Base-by-base conservation (phyloP, 805 yeast species). In the Teunomyces stri region DNA sequence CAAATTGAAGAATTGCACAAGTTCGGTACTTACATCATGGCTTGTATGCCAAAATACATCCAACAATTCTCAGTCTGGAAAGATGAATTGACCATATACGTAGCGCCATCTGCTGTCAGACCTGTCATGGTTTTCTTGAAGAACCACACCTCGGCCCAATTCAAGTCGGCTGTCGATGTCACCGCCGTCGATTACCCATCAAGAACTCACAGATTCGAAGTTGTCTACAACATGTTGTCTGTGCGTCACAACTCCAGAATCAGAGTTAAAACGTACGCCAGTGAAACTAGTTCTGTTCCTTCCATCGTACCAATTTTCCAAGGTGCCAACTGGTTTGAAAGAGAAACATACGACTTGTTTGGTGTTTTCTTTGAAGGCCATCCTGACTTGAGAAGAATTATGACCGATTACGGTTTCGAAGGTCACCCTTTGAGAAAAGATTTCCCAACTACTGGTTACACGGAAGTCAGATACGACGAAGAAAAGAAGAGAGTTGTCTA, bases 351-450 rank as follows among this genome's bases (percentile, higher is more conserved):
- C 65, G 96, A 89, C 65, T 74, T 89, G 80, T 89, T 80, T 64
- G 96, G 96, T 37, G 80, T 89, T 49, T 87, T 87, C 69, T 89
- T 89, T 61, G 92, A 86, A 68, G 88, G 85, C 50, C 96, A 89
- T 68, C 96, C 96, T 5, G 96, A 88, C 68, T 75, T 88, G 62
- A 82, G 96, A 72, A 79, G 96, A 71, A 87, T 88, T 66, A 79
- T 88, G 82, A 88, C 96, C 47, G 96, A 88, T 69, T 88, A 88
- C 67, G 96, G 96, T 18, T 88, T 89, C 59, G 95, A 87, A 69
- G 96, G 96, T 45, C 94, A 88, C 64, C 96, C 96, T 11, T 77
- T 88, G 64, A 81, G 96, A 69, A 89, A 89, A 68, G 96, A 89
- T 69, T 89, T 89, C 85, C 96, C 96, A 57, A 84, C 92, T 37